Evolutionary conservation across 345 rosid genomes (phyloP), one percentile per base, ranked within the genome.

Genomic region (Anastatica hierochuntica): DNA sequence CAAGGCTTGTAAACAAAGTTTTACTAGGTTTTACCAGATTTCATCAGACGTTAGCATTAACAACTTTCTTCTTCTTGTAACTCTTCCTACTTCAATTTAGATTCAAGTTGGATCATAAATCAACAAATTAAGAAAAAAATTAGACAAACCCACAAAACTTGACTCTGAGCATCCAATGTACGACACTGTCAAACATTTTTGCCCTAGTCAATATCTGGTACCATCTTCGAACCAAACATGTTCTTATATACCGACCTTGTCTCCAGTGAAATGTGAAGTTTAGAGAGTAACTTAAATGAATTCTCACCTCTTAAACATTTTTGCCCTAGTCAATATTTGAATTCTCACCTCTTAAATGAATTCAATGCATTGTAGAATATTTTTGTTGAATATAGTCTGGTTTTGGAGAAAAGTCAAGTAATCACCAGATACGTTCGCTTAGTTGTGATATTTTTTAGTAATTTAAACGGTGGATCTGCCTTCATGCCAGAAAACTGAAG

Each of bases 181-280:
- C 83, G 86, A 69, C 36, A 90, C 83, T 51, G 84, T 69, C 84
- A 90, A 31, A 84, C 77, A 72, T 90, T 90, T 80, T 86, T 90
- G 45, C 97, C 97, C 97, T 96, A 90, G 76, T 86, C 94, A 56
- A 90, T 84, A 65, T 90, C 97, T 47, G 96, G 97, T 60, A 90
- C 97, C 94, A 84, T 90, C 97, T 90, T 76, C 56, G 60, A 77
- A 60, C 58, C 64, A 41, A 74, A 65, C 57, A 69, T 74, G 66
- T 45, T 55, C 54, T 56, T 54, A 34, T 33, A 39, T 8, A 55
- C 43, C 39, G 36, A 63, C 17, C 43, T 54, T 46, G 20, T 7
- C 20, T 42, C 63, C 13, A 41, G 7, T 19, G 23, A 44, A 24
- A 42, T 16, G 8, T 6, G 1, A 38, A 39, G 34, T 47, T 46